Evolutionary conservation across 1,284 basidiomycete species (phyloP).

Genomic region (Cutaneotrichosporon daszewskae): DNA sequence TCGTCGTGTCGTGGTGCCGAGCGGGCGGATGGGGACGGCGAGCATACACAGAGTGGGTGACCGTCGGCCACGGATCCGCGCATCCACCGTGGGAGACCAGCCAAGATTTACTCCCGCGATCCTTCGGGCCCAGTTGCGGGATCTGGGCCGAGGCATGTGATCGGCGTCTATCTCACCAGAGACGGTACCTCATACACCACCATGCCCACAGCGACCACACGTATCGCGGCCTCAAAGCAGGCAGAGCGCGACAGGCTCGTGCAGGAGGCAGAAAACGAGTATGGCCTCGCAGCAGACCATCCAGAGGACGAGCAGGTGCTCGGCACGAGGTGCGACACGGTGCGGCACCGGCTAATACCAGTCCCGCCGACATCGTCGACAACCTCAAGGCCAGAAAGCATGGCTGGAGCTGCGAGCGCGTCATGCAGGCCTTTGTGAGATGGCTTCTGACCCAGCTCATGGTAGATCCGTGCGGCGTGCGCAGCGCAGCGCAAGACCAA

Average conservation of each 20-base stretch:
- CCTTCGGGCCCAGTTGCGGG: no score
- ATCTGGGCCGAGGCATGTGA: no score
- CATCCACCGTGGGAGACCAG: no score
- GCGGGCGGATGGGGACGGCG: background rate
- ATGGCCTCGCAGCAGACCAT: constrained; percentile 25
- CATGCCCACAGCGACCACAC: background rate
- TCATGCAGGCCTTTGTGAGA: constrained; percentile 35
- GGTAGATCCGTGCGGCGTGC: constrained; percentile 37
- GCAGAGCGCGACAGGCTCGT: constrained; percentile 24
- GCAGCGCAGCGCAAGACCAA: constrained; percentile 38
- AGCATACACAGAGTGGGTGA: no score
- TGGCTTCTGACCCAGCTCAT: background rate
- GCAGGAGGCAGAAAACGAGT: constrained; percentile 20
- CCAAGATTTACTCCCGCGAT: no score
- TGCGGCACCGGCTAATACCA: constrained; percentile 10
- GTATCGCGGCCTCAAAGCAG: constrained; percentile 17
- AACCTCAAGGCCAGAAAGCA: constrained; percentile 24
- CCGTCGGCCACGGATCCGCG: no score
- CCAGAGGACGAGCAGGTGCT: constrained; percentile 23
- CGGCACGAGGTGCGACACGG: constrained; percentile 5
- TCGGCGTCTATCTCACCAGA: no score
- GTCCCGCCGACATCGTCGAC: constrained; percentile 27
- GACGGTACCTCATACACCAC: background rate
- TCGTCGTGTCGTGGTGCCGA: background rate
- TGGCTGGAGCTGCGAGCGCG: constrained; percentile 31